A percentile compares a stretch with the other conserved stretches of the same genome.
These are phyloP conservation scores for Cyberlindnera samutprakarnensis DNA, from an alignment of 805 yeast species.

Conservation along the genomic window DNA sequence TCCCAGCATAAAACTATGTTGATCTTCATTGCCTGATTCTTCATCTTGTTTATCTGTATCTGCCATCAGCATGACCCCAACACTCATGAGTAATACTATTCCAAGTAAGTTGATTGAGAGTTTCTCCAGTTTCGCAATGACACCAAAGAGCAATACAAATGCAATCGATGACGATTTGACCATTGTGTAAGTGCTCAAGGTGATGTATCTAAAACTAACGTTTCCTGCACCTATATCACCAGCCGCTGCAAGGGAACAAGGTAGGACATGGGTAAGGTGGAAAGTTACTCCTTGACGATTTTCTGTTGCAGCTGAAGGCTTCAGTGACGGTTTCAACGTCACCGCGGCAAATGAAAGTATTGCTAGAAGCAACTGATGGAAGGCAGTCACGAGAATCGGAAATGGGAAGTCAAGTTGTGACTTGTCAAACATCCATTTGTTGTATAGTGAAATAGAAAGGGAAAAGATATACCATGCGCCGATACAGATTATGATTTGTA, in stretches of 20 bases:
- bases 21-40: slow-evolving; percentile 16
- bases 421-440: slow-evolving; percentile 94
- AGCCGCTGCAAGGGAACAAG: slow-evolving; percentile 82
- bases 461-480: slow-evolving; percentile 69
- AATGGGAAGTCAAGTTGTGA: slow-evolving; percentile 68
- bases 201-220: slow-evolving; percentile 68
- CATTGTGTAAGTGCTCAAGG: slow-evolving; percentile 86
- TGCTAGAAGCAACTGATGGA: slow-evolving; percentile 76
- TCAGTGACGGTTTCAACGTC: slow-evolving; percentile 11
- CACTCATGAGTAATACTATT: slow-evolving; percentile 72
- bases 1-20: slow-evolving; percentile 39
- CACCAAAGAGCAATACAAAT: slow-evolving; percentile 85
- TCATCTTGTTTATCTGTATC: slow-evolving; percentile 35
- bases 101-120: slow-evolving; percentile 59
- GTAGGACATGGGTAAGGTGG: slow-evolving; percentile 53
- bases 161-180: slow-evolving; percentile 82
- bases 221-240: slow-evolving; percentile 95
- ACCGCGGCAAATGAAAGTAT: slow-evolving; percentile 28
- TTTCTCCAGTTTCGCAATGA: slow-evolving; percentile 69
- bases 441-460: slow-evolving; percentile 67
- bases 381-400: slow-evolving; percentile 78
- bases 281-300: slow-evolving; percentile 6
- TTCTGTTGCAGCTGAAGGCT: slow-evolving; percentile 4
- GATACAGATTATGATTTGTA: slow-evolving; percentile 15
- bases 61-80: slow-evolving; percentile 87